phyloP scores from a whole-genome alignment of 169 alveolate genomes.

The Cryptosporidium bovis region DNA sequence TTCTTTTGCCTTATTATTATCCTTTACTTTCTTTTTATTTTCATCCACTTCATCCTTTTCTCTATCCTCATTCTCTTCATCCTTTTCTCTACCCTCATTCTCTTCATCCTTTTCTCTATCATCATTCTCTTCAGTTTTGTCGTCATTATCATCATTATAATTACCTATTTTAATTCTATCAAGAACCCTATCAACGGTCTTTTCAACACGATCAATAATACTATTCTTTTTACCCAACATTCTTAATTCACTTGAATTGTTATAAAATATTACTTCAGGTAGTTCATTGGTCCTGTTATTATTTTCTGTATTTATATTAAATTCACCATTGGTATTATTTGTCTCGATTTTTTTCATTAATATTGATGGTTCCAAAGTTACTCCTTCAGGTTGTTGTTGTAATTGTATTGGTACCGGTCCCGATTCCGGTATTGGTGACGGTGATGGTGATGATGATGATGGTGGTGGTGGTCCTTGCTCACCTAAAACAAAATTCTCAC shows the following conservation, averaged over 20 bases:
- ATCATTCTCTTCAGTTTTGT: not conserved
- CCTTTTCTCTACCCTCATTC: not conserved
- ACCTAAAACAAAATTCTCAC: too few species aligned
- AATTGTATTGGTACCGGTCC: too few species aligned
- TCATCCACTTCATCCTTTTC: not conserved
- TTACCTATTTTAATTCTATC: conserved; percentile 19
- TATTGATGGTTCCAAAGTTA: too few species aligned
- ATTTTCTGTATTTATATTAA: not conserved
- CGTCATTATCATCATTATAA: not conserved
- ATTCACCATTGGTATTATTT: too few species aligned
- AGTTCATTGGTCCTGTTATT: not conserved
- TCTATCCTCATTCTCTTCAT: conserved; percentile 6
- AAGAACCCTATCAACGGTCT: conserved; percentile 24
- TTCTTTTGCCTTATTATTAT: not conserved
- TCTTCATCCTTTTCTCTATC: not conserved
- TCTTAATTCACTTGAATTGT: conserved; percentile 20
- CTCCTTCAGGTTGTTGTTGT: too few species aligned
- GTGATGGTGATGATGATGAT: too few species aligned
- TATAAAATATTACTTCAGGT: conserved; percentile 1
- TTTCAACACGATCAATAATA: conserved; percentile 28
- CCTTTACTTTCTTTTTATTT: not conserved
- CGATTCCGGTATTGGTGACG: too few species aligned
- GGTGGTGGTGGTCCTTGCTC: too few species aligned
- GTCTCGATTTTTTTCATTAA: too few species aligned
- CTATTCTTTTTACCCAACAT: conserved; percentile 26